Evolutionary conservation across 2,329 filamentous ascomycete species (phyloP).

Genomic region (Neopestalotiopsis sp.): DNA sequence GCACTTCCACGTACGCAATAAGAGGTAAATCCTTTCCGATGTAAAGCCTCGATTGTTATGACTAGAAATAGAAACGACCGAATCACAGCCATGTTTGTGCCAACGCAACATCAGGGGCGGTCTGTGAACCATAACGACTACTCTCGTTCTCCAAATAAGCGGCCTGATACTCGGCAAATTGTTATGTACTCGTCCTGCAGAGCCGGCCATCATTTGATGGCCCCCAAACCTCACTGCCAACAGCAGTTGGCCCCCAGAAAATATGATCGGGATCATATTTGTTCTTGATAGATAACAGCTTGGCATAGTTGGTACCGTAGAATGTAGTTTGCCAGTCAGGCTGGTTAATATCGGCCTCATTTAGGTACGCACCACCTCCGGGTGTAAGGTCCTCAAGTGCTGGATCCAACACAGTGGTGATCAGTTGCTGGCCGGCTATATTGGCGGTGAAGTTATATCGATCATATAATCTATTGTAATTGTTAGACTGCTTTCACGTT

Average conservation of each 20-base stretch:
- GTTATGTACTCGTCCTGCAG: conserved; percentile 28
- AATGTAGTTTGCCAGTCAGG: conserved; percentile 36
- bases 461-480: not conserved
- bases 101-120: no score
- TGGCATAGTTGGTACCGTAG: conserved; percentile 40
- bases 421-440: conserved; percentile 27
- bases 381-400: conserved; percentile 26
- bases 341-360: conserved; percentile 44
- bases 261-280: conserved; percentile 44
- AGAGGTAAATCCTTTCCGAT: no score
- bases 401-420: conserved; percentile 24
- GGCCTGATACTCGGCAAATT: no score
- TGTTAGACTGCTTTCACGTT: no score
- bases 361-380: conserved; percentile 36
- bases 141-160: no score
- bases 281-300: conserved; percentile 41
- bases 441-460: not conserved
- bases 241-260: conserved; percentile 43
- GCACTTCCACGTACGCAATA: no score
- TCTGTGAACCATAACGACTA: no score
- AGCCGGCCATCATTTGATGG: conserved; percentile 41
- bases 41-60: no score
- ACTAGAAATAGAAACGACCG: no score
- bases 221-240: conserved; percentile 47
- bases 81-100: no score